Evolutionary conservation across 1,139 yeast species (phyloP).

Genomic region (Yamadazyma membranifaciens): DNA sequence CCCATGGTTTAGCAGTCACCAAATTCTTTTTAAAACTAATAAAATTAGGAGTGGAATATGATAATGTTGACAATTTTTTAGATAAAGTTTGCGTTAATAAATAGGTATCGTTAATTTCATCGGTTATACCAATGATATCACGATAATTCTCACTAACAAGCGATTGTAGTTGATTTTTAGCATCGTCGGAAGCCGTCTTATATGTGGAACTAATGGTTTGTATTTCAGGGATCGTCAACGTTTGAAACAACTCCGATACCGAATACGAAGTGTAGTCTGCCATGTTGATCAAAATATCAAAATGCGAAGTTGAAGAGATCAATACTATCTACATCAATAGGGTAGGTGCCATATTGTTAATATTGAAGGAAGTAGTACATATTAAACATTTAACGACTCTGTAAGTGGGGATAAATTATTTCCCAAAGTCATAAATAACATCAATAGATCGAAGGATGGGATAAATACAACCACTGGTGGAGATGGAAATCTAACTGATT

Average conservation of each 20-base stretch:
- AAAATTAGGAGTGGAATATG: slow-evolving; percentile 32
- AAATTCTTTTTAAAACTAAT: slow-evolving; percentile 21
- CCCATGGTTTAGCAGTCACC: neutral
- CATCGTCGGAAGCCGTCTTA: slow-evolving; percentile 18
- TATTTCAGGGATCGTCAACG: slow-evolving; percentile 32
- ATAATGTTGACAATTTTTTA: slow-evolving; percentile 28
- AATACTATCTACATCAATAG: neutral
- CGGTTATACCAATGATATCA: slow-evolving; percentile 67
- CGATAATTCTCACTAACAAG: slow-evolving; percentile 67
- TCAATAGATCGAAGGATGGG: no score
- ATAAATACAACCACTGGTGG: no score
- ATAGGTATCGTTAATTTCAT: slow-evolving; percentile 59
- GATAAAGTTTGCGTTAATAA: slow-evolving; percentile 31
- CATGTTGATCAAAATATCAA: neutral
- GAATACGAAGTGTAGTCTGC: slow-evolving; percentile 2
- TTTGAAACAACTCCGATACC: slow-evolving; percentile 38
- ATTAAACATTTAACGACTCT: no score
- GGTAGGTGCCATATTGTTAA: no score
- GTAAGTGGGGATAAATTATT: no score
- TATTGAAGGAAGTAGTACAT: no score
- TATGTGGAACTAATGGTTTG: slow-evolving; percentile 32
- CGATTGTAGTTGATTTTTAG: slow-evolving; percentile 46
- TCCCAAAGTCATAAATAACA: no score
- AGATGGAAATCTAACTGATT: no score
- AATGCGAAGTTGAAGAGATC: neutral